Evolutionary conservation across 2,329 filamentous ascomycete genomes (phyloP).

Genomic region (Fusarium scirpi): DNA sequence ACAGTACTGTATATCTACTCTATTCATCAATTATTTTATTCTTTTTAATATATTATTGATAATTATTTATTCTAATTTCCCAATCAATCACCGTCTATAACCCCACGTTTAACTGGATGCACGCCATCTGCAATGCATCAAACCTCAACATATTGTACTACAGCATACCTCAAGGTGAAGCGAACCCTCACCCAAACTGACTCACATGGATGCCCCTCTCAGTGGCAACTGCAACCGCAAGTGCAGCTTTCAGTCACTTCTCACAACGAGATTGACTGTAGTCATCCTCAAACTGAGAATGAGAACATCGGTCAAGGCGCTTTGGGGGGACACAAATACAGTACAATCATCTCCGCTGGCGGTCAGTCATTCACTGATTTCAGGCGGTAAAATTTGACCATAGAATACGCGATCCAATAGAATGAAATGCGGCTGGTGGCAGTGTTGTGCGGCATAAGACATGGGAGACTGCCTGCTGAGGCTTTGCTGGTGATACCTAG

Average conservation of each 20-base stretch:
- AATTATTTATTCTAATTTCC: neutral
- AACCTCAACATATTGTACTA: constrained; percentile 5
- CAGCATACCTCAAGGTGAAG: neutral
- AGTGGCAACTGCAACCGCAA: constrained; percentile 16
- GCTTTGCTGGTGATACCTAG: constrained; percentile 16
- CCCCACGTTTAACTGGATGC: constrained; percentile 18
- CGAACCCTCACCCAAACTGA: constrained; percentile 28
- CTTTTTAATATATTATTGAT: no score
- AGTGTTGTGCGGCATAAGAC: constrained; percentile 31
- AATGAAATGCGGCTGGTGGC: constrained; percentile 16
- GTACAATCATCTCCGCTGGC: constrained; percentile 10
- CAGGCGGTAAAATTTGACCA: neutral
- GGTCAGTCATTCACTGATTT: neutral
- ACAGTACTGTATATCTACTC: no score
- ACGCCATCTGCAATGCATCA: constrained; percentile 28
- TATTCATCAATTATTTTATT: no score
- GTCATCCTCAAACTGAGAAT: constrained; percentile 24
- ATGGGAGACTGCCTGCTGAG: constrained; percentile 31
- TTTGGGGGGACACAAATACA: constrained; percentile 19
- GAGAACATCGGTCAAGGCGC: constrained; percentile 34
- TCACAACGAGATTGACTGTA: constrained; percentile 4
- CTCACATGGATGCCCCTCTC: constrained; percentile 28
- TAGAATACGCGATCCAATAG: constrained; percentile 6
- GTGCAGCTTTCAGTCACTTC: constrained; percentile 14
- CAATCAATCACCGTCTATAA: constrained; percentile 11